phyloP scores from a whole-genome alignment of 306 rosid species.

The Trichosanthes cucumerina region DNA sequence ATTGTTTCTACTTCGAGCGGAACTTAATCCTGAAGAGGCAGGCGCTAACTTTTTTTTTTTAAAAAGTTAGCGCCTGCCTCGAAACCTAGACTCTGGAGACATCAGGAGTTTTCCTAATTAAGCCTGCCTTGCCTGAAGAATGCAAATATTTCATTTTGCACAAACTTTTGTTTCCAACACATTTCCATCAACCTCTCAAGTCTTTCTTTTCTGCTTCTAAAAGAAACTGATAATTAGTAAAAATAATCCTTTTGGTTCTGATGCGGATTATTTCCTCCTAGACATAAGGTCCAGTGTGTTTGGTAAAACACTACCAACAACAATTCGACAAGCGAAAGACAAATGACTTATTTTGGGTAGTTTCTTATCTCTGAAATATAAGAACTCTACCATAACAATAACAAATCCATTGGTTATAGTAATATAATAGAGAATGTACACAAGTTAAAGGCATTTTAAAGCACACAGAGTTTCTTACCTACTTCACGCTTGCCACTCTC shows the following conservation, averaged over 20 bases:
- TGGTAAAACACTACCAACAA: background rate
- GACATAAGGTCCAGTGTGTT: background rate
- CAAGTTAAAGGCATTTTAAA: background rate
- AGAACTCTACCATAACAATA: background rate
- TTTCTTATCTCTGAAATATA: background rate
- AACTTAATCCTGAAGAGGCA: background rate
- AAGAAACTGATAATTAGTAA: background rate
- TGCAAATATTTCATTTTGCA: background rate
- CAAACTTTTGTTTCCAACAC: background rate
- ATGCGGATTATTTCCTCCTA: background rate
- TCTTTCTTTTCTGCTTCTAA: background rate
- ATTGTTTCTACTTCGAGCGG: background rate
- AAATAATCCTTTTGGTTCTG: background rate
- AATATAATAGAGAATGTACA: background rate
- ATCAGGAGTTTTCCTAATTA: background rate
- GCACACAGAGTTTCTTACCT: slow-evolving; percentile 31
- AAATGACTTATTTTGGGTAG: background rate
- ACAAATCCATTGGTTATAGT: background rate
- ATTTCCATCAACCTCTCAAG: background rate
- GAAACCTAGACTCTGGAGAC: background rate
- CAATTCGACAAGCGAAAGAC: background rate
- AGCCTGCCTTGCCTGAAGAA: background rate
- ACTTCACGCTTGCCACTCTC: slow-evolving; percentile 92
- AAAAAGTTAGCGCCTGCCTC: background rate
- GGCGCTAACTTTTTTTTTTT: background rate